Evolutionary conservation across 2,329 filamentous ascomycete genomes (phyloP), one percentile per base, ranked within the genome.

Genomic region (Aspergillus calidoustus): DNA sequence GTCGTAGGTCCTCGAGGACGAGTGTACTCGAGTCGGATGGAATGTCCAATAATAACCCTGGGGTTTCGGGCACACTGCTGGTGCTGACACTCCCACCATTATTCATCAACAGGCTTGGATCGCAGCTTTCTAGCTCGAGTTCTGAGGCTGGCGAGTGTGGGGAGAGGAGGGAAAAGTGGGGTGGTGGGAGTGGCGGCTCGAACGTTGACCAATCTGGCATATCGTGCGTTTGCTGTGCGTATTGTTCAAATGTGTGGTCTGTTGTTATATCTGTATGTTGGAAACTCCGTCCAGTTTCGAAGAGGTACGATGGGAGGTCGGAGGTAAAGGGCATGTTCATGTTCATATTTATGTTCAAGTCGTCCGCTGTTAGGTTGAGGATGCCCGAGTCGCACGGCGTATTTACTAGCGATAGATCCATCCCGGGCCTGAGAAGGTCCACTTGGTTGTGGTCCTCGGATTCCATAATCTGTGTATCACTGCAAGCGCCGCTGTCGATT

Each of bases 1-100:
- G 48, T 3, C 25, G 34, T 3, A 58, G 56, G 13, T 52, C 56
- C 17, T 58, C 56, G 9, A 58, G 38, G 9, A 58, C 56, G 13
- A 58, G 56, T 19, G 56, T 58, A 19, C 56, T 58, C 11, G 9
- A 15, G 5, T 9, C n/a, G 1, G 54, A 13, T 8, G 6, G 4
- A 4, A 1, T 17, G 7, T 30, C 48, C 4, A 25, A 9, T 7
- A n/a, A 22, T 7, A 23, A 34, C 3, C 19, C 13, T 4, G 48
- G 49, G 3, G 34, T 34, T 2, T 34, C 41, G 9, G 43, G n/a
- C 8, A 8, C 7, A n/a, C 30, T 56, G 17, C n/a, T 13, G 19
- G n/a, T 28, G 25, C 25, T 28, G 25, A 28, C 25, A 28, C 25
- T 28, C 25, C 25, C 25, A 2, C 25, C 25, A 7, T 28, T 28